Evolutionary conservation across 2,329 filamentous ascomycete genomes (phyloP).

Genomic region (Sporothrix inflata): DNA sequence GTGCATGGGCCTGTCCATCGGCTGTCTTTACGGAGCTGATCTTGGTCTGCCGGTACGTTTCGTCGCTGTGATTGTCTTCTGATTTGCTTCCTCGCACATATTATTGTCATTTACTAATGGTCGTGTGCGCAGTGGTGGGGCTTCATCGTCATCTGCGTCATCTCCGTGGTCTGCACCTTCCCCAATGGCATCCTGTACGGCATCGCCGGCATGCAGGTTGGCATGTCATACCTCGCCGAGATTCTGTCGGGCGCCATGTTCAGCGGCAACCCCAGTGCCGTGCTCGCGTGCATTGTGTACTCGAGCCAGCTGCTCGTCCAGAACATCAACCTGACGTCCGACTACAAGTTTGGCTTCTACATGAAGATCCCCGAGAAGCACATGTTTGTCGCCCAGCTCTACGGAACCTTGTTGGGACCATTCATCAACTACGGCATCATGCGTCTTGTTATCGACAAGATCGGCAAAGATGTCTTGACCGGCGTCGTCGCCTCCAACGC

Average conservation of each 20-base stretch:
- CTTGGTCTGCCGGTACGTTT: slow-evolving; percentile 40
- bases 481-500: slow-evolving; percentile 35
- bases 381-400: slow-evolving; percentile 44
- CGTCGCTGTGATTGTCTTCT: not conserved
- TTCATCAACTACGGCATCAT: slow-evolving; percentile 42
- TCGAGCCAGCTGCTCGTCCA: slow-evolving; percentile 43
- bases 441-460: slow-evolving; percentile 38
- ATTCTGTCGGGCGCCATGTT: slow-evolving; percentile 55
- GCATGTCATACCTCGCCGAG: slow-evolving; percentile 49
- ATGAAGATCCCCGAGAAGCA: slow-evolving; percentile 45
- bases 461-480: slow-evolving; percentile 36
- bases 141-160: slow-evolving; percentile 45
- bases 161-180: slow-evolving; percentile 45
- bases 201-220: slow-evolving; percentile 42
- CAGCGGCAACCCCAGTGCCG: slow-evolving; percentile 42
- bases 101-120: not conserved
- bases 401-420: slow-evolving; percentile 42
- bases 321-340: slow-evolving; percentile 41
- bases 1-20: slow-evolving; percentile 44
- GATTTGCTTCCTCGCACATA: not conserved
- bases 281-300: slow-evolving; percentile 40
- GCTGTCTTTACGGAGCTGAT: slow-evolving; percentile 44
- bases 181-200: slow-evolving; percentile 45
- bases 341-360: slow-evolving; percentile 46
- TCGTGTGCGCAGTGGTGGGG: slow-evolving; percentile 44